A percentile compares a stretch with the other conserved stretches of the same genome.
Conservation (phyloP, 306 rosid species). For the Psophocarpus tetragonolobus region DNA sequence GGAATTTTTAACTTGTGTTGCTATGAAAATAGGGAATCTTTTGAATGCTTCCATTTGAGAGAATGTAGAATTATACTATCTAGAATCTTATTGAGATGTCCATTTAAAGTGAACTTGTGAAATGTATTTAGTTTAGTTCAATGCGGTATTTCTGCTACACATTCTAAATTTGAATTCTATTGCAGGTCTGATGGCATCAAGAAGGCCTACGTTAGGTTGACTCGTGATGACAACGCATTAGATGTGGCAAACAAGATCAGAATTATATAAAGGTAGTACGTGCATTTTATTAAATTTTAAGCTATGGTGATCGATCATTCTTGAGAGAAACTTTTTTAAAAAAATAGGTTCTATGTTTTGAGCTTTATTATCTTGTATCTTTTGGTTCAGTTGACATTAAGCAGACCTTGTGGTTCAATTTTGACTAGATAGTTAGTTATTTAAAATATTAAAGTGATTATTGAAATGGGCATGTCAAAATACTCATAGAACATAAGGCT, state of each 20-base stretch:
- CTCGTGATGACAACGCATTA: constrained; percentile 81
- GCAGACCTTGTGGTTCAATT: constrained; percentile 36
- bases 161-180: constrained; percentile 9
- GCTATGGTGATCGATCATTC: background rate
- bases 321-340: background rate
- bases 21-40: background rate
- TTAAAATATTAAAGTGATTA: no score
- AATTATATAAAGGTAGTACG: constrained; percentile 59
- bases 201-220: constrained; percentile 88
- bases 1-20: background rate
- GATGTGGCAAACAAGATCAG: constrained; percentile 96
- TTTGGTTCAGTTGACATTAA: constrained; percentile 18
- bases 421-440: constrained; percentile 33
- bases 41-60: background rate
- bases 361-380: background rate
- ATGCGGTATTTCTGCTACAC: background rate
- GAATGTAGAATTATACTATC: background rate
- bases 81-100: background rate
- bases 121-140: background rate
- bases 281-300: constrained; percentile 15
- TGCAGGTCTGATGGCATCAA: constrained; percentile 94
- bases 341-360: constrained; percentile 25
- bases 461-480: background rate
- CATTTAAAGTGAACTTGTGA: background rate
- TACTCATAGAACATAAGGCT: background rate